Evolutionary conservation across 257 asterid genomes (phyloP), one percentile per base, ranked within the genome.

Genomic region (Solanum neorickii): DNA sequence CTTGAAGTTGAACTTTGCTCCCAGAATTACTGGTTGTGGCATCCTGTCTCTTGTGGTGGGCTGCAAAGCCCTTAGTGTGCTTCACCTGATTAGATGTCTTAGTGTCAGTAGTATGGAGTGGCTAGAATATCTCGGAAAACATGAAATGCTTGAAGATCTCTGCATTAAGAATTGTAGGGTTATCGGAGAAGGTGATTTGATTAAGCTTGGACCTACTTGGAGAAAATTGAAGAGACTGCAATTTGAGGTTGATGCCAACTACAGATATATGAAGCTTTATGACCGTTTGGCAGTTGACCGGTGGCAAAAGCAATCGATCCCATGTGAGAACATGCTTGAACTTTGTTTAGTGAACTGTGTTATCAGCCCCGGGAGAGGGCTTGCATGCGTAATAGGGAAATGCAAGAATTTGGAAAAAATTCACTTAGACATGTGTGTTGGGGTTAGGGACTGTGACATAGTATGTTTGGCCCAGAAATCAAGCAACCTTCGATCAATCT

Each of bases 61-160:
- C 18, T 95, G 98, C 89, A 94, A 92, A 46, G 92, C 90, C 70
- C 96, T 95, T 56, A 74, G 82, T 13, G 18, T 90, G 82, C 93
- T 96, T 59, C 97, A 94, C 91, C 96, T 94, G 66, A 89, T 83
- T 47, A 94, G 95, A 15, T 94, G 98, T 80, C 93, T 92, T 68
- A 93, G 94, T 86, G 91, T 96, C 73, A 88, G 89, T 60, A 92
- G 93, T 37, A 90, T 90, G 89, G 97, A 93, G 87, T 96, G 99
- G 99, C 90, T 96, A 46, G 98, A 96, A 88, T 93, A 96, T 93
- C 92, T 96, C 18, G 97, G 98, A 69, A 92, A 92, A 90, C 94
- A 92, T 37, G 94, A 91, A 89, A 93, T 89, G 46, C 93, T 96
- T 37, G 95, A 93, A 87, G 98, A 94, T 89, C 94, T 96, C 73